Percentiles rank a stretch among this genome's conserved stretches.
Evolutionary conservation across 805 yeast genomes (phyloP).

Genomic region (Myxozyma neotropica): DNA sequence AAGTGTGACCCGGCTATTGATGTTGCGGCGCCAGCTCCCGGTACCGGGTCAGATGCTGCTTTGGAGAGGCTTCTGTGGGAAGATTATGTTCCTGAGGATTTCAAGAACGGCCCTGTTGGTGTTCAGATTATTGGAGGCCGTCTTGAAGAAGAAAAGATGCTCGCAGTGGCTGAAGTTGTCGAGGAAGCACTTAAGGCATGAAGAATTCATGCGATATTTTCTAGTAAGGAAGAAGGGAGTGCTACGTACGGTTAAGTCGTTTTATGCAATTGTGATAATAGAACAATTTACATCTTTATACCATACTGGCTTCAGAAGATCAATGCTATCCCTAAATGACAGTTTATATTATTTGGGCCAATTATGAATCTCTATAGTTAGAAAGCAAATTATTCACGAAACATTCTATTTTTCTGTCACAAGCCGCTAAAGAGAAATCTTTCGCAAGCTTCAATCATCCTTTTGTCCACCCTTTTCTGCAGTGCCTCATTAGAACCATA

Average conservation of each 20-base stretch:
- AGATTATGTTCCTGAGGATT: constrained; percentile 49
- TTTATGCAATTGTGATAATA: no score
- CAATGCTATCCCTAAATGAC: not conserved
- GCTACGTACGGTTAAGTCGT: no score
- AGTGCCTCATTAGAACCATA: no score
- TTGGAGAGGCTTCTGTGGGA: constrained; percentile 27
- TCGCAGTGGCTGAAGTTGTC: constrained; percentile 39
- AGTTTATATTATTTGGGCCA: no score
- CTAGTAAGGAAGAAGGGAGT: not conserved
- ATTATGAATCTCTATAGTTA: no score
- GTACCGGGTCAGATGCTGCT: constrained; percentile 22
- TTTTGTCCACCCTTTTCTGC: no score
- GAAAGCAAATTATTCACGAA: not conserved
- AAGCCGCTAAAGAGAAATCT: no score
- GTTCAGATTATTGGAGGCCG: constrained; percentile 59
- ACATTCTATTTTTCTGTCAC: no score
- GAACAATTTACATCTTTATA: no score
- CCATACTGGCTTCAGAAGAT: no score
- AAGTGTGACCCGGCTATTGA: constrained; percentile 45
- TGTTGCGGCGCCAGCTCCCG: constrained; percentile 29
- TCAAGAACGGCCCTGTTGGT: constrained; percentile 57
- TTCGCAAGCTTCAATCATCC: not conserved
- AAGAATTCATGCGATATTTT: not conserved
- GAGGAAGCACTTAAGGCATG: constrained; percentile 29
- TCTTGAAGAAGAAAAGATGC: constrained; percentile 60